Evolutionary conservation across 2,329 filamentous ascomycete genomes (phyloP), one percentile per base, ranked within the genome.

Genomic region (Tolypocladium cylindrosporum): DNA sequence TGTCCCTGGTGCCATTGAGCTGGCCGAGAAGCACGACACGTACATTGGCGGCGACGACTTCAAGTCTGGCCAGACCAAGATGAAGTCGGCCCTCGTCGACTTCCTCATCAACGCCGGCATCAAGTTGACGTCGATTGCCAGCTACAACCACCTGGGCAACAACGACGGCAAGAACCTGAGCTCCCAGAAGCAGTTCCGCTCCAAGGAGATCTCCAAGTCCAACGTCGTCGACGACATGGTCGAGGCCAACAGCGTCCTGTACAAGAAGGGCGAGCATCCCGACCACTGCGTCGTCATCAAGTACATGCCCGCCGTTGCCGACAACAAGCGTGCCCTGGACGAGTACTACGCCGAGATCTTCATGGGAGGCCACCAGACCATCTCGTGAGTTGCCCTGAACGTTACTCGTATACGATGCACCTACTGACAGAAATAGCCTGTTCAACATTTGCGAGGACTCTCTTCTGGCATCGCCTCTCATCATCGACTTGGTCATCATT

Each of bases 141-240:
- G 90, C 77, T 99, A 99, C 86, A 99, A 99, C 80, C 94, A 99
- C 74, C 87, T 99, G 58, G 94, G 94, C 70, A 99, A 99, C 85
- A 99, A 99, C 72, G 93, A 99, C 72, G 94, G 94, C 79, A 97
- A 92, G 86, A 99, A 99, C 80, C 77, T 99, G 67, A 96, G 90
- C 79, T 96, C 92, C 50, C 92, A 97, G 75, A 91, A 88, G 80
- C 94, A 97, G 77, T 99, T 99, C 86, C 92, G 94, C 68, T 96
- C 91, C 77, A 99, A 99, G 85, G 94, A 99, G 79, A 99, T 99
- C 66, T 96, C 90, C 77, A 99, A 99, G 83, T 96, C 91, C 68
- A 99, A 97, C 72, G 94, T 99, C 14, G 94, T 99, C 58, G 94
- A 99, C 72, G 94, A 99, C 79, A 99, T 99, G 94, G 94, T 99